phyloP scores from a whole-genome alignment of 2,329 filamentous ascomycete genomes.

The Aureobasidium sp. region DNA sequence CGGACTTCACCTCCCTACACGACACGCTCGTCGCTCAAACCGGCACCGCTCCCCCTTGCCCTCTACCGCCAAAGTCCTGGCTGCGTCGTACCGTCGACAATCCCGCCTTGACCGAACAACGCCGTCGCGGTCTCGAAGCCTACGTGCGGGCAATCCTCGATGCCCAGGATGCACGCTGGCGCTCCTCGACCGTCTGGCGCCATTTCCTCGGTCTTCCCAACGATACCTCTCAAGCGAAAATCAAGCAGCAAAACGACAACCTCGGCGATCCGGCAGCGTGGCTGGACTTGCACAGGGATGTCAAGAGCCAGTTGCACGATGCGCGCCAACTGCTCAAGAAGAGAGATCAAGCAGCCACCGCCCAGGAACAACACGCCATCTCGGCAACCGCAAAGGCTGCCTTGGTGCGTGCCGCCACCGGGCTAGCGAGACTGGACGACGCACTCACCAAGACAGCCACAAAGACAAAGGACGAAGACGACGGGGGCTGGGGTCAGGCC shows the following conservation, averaged over 20 bases:
- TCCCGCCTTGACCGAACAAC: slow-evolving; percentile 61
- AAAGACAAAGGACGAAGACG: slow-evolving; percentile 29
- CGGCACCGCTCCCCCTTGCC: slow-evolving; percentile 56
- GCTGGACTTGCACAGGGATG: slow-evolving; percentile 67
- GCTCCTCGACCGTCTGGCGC: slow-evolving; percentile 65
- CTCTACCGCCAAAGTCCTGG: slow-evolving; percentile 70
- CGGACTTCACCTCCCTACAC: slow-evolving; percentile 67
- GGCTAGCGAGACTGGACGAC: slow-evolving; percentile 58
- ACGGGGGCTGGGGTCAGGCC: slow-evolving; percentile 33
- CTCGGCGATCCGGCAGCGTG: slow-evolving; percentile 53
- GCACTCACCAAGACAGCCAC: slow-evolving; percentile 52
- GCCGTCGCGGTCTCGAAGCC: slow-evolving; percentile 60
- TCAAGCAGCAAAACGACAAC: slow-evolving; percentile 23
- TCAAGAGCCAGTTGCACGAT: slow-evolving; percentile 65
- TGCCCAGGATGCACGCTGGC: slow-evolving; percentile 67
- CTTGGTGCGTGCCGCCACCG: slow-evolving; percentile 59
- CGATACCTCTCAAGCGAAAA: slow-evolving; percentile 26
- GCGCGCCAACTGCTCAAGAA: slow-evolving; percentile 59
- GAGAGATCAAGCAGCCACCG: slow-evolving; percentile 55
- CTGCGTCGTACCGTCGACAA: slow-evolving; percentile 65
- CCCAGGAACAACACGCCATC: slow-evolving; percentile 52
- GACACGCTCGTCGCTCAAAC: slow-evolving; percentile 52
- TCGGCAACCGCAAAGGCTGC: slow-evolving; percentile 68
- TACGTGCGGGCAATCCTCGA: slow-evolving; percentile 69
- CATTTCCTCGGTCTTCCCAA: slow-evolving; percentile 65